Conservation (phyloP, 208 protist genomes). For the Leishmania mexicana region DNA sequence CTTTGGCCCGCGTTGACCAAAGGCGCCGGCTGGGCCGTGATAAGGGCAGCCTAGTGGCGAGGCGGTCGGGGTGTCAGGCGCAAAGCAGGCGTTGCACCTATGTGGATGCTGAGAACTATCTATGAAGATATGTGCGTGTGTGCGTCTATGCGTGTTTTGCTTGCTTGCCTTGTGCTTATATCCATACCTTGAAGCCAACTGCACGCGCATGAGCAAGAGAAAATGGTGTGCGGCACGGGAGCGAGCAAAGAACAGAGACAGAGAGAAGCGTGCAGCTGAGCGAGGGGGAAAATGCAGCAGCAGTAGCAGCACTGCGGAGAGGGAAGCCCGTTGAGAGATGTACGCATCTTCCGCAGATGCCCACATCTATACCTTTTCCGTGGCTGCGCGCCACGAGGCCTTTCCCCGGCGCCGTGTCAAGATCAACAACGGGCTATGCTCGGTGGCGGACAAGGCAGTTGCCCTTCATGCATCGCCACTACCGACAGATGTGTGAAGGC, state of each 20-base stretch:
- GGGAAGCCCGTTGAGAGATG: neutral
- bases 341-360: neutral
- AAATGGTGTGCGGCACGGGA: neutral
- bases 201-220: neutral
- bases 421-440: neutral
- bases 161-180: neutral
- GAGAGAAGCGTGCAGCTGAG: neutral
- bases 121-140: neutral
- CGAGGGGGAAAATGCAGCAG: neutral
- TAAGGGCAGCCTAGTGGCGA: neutral
- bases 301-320: neutral
- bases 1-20: neutral
- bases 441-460: neutral
- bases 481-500: neutral
- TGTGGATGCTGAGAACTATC: neutral
- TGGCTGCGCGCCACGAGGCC: neutral
- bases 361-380: neutral
- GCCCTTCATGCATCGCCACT: neutral
- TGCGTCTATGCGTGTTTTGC: constrained; percentile 1
- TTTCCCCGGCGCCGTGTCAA: neutral
- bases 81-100: neutral
- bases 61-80: neutral
- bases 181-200: neutral
- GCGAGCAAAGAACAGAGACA: neutral
- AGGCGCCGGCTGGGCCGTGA: neutral